These are phyloP conservation scores for Pharnaceum exiguum DNA, from an alignment of 148 eudicot genomes.

Conservation along the genomic window DNA sequence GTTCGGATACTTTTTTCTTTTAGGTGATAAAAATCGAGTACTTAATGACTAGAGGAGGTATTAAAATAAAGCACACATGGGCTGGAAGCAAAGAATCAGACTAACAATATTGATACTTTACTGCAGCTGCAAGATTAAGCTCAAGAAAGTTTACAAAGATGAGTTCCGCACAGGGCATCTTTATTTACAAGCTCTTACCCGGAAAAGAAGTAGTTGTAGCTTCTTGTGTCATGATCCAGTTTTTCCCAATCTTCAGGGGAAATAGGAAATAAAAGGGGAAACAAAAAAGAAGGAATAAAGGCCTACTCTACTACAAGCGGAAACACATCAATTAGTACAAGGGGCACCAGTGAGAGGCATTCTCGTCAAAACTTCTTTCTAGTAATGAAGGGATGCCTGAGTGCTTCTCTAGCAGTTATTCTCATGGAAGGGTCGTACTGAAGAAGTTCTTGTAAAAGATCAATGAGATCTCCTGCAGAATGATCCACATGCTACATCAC, in stretches of 20 bases:
- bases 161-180: slow-evolving; percentile 23
- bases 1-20: too few species aligned
- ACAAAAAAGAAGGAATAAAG: background rate
- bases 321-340: slow-evolving; percentile 12
- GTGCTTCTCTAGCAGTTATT: slow-evolving; percentile 49
- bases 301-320: slow-evolving; percentile 19
- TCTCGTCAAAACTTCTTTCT: slow-evolving; percentile 34
- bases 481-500: slow-evolving; percentile 71
- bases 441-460: slow-evolving; percentile 57
- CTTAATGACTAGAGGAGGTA: background rate
- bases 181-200: slow-evolving; percentile 19
- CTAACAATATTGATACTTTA: slow-evolving; percentile 15
- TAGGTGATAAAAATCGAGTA: too few species aligned
- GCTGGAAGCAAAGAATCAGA: slow-evolving; percentile 23
- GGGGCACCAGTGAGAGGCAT: slow-evolving; percentile 19
- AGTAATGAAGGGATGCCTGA: slow-evolving; percentile 56
- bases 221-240: slow-evolving; percentile 15
- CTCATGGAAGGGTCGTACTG: slow-evolving; percentile 49
- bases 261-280: background rate
- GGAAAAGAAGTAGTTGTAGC: slow-evolving; percentile 12
- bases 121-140: slow-evolving; percentile 18
- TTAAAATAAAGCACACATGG: background rate
- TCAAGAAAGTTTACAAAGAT: too few species aligned
- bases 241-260: slow-evolving; percentile 18
- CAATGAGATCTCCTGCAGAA: slow-evolving; percentile 64